These are phyloP conservation scores for Bretziella fagacearum DNA, from an alignment of 2,329 filamentous ascomycete genomes.

Conservation along the genomic window DNA sequence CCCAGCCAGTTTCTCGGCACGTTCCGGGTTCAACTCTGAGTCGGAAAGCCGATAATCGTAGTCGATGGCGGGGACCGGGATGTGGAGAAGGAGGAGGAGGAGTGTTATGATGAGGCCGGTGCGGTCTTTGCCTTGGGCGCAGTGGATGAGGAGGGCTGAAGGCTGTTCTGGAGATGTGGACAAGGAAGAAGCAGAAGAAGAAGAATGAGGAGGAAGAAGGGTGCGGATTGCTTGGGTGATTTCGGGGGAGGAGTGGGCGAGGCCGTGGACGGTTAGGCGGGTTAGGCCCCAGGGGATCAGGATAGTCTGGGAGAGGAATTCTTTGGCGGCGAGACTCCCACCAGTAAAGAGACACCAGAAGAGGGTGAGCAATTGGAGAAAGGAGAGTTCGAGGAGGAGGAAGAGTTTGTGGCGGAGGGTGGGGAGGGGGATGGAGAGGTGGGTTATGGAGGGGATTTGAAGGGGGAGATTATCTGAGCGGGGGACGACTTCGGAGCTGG, in stretches of 20 bases:
- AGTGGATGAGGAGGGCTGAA: slow-evolving; percentile 53
- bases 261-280: slow-evolving; percentile 50
- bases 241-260: slow-evolving; percentile 49
- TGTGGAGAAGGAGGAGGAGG: slow-evolving; percentile 43
- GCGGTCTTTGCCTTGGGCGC: slow-evolving; percentile 79
- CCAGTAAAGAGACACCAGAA: slow-evolving; percentile 23
- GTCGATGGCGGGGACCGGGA: slow-evolving; percentile 43
- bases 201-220: not conserved
- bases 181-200: slow-evolving; percentile 21
- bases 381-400: slow-evolving; percentile 11
- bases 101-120: slow-evolving; percentile 52
- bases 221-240: slow-evolving; percentile 28
- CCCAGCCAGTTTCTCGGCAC: slow-evolving; percentile 47
- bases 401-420: slow-evolving; percentile 7
- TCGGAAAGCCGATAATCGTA: slow-evolving; percentile 56
- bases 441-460: not conserved
- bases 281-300: slow-evolving; percentile 57
- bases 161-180: slow-evolving; percentile 22
- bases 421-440: not conserved
- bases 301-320: slow-evolving; percentile 50
- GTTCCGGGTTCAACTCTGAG: slow-evolving; percentile 41
- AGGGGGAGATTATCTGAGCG: slow-evolving; percentile 1
- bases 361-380: slow-evolving; percentile 8
- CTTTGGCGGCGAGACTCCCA: slow-evolving; percentile 51
- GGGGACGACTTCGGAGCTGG: slow-evolving; percentile 5